Conservation (phyloP, 805 yeast species). For the Myxozyma neotropica region DNA sequence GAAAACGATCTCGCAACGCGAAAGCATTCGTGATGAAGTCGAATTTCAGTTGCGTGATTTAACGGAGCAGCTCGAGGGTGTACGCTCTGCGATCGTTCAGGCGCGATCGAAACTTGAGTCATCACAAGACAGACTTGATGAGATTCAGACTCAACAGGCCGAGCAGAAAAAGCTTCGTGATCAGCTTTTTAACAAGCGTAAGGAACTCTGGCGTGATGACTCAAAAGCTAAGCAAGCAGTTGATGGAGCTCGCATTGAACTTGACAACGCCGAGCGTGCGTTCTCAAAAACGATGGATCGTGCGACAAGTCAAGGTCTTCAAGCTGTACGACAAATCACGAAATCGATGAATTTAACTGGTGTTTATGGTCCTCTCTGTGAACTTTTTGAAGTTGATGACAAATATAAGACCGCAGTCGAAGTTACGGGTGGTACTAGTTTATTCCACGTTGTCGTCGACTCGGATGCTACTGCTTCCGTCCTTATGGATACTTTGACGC, state of each 20-base stretch:
- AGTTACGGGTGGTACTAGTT: slow-evolving; percentile 79
- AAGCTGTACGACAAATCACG: slow-evolving; percentile 66
- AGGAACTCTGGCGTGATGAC: slow-evolving; percentile 77
- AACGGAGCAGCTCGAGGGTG: slow-evolving; percentile 22
- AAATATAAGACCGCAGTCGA: slow-evolving; percentile 86
- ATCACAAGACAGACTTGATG: slow-evolving; percentile 32
- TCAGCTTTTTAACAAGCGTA: slow-evolving; percentile 64
- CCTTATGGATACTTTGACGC: slow-evolving; percentile 72
- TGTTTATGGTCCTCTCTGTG: slow-evolving; percentile 86
- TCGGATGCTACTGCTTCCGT: slow-evolving; percentile 79
- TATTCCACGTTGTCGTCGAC: slow-evolving; percentile 89
- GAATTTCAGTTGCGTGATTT: slow-evolving; percentile 28
- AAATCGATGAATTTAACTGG: slow-evolving; percentile 57
- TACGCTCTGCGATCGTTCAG: slow-evolving; percentile 17
- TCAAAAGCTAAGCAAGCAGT: slow-evolving; percentile 60
- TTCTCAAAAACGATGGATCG: slow-evolving; percentile 77
- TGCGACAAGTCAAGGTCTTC: slow-evolving; percentile 66
- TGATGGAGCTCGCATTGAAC: slow-evolving; percentile 58
- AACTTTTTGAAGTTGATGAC: slow-evolving; percentile 75
- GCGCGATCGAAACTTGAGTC: slow-evolving; percentile 29
- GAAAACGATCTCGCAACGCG: slow-evolving; percentile 41
- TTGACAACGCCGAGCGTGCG: slow-evolving; percentile 57
- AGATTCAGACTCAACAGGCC: slow-evolving; percentile 26
- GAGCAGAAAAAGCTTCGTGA: slow-evolving; percentile 33
- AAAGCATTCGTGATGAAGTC: slow-evolving; percentile 39